These are phyloP conservation scores for Ustilago bromivora DNA, from an alignment of 1,284 basidiomycete species.

Conservation along the genomic window DNA sequence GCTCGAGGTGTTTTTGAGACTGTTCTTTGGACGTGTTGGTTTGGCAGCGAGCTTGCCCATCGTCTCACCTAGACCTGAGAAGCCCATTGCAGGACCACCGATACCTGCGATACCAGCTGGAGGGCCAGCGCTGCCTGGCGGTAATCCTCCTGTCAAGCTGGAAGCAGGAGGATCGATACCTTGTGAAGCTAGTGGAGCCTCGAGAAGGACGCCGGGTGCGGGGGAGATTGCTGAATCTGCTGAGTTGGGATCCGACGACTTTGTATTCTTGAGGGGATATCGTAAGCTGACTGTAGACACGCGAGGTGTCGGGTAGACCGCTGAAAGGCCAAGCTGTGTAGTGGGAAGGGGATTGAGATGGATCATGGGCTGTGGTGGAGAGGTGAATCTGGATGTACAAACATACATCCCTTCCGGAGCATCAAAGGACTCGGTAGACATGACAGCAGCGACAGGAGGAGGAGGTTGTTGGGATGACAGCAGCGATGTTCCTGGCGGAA, in stretches of 20 bases:
- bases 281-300: slow-evolving; percentile 45
- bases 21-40: slow-evolving; percentile 82
- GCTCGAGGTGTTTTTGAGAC: slow-evolving; percentile 85
- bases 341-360: slow-evolving; percentile 41
- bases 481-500: slow-evolving; percentile 34
- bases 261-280: slow-evolving; percentile 29
- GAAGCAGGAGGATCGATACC: slow-evolving; percentile 59
- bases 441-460: slow-evolving; percentile 27
- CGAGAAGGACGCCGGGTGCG: slow-evolving; percentile 37
- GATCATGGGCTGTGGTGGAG: slow-evolving; percentile 45
- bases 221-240: slow-evolving; percentile 14
- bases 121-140: slow-evolving; percentile 39
- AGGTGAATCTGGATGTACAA: slow-evolving; percentile 47
- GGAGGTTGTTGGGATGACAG: slow-evolving; percentile 31
- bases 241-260: slow-evolving; percentile 20
- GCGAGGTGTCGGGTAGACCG: slow-evolving; percentile 47
- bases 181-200: slow-evolving; percentile 53
- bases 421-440: slow-evolving; percentile 52
- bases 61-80: slow-evolving; percentile 44
- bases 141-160: slow-evolving; percentile 49
- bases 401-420: slow-evolving; percentile 59
- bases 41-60: slow-evolving; percentile 51
- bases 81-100: slow-evolving; percentile 47
- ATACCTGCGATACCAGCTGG: slow-evolving; percentile 48
- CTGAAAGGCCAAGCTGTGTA: slow-evolving; percentile 30